Evolutionary conservation across 805 yeast genomes (phyloP), one percentile per base, ranked within the genome.

Genomic region (Yarrowia bubula): DNA sequence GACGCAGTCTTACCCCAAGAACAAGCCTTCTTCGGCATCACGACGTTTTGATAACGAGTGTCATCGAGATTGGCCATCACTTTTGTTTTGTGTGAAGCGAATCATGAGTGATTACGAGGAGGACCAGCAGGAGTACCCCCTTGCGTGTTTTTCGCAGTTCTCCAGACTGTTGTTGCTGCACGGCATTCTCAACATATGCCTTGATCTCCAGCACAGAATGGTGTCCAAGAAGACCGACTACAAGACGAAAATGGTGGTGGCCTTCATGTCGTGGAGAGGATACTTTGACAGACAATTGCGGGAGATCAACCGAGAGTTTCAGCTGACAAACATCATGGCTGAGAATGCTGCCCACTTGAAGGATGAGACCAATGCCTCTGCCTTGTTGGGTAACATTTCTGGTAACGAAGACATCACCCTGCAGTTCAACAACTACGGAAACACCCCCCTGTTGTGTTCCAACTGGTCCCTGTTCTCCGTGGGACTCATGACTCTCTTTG

Each of bases 141-240:
- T 72, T 66, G 74, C 73, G 46, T 76, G 78, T 48, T 76, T 74
- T 64, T 75, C 80, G 5, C 78, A 74, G 64, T 78, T 74, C 66
- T 74, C 80, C 4, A 69, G 81, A 43, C 71, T 70, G n/a, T 73
- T 78, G 28, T 68, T 78, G 33, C 70, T 78, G 8, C 79, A 78
- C 67, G 81, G 81, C 0, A 66, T 76, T 32, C 69, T 77, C 44
- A 70, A 72, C 46, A 69, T 77, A 5, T 71, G 75, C 22, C 71
- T 75, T 71, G 79, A 76, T 62, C 69, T 77, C 70, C 75, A 73
- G 62, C 69, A 73, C 68, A 68, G 75, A 38, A 75, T 77, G 64
- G 75, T 77, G 9, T 74, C 79, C 4, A 71, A 73, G 50, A 72
- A 68, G 42, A 70, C 74, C 44, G 75, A 74, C 37, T 72, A 76